Evolutionary conservation across 805 yeast species (phyloP).

Genomic region (Pichia scutulata): DNA sequence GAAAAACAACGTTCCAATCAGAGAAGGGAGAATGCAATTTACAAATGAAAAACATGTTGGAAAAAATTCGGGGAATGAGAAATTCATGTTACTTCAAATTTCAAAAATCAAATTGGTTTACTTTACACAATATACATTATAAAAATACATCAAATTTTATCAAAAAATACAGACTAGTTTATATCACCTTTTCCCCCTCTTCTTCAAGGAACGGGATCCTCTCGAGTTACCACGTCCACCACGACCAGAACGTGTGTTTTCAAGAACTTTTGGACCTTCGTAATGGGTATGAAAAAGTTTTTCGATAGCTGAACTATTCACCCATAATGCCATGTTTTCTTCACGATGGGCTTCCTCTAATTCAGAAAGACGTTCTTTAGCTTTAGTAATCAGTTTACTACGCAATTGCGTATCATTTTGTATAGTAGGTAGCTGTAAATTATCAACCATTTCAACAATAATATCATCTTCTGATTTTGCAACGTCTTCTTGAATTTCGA

Average conservation of each 20-base stretch:
- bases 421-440: background rate
- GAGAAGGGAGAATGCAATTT: background rate
- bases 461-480: background rate
- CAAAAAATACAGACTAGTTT: background rate
- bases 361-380: background rate
- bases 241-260: slow-evolving; percentile 9
- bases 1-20: background rate
- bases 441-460: background rate
- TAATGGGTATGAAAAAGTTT: slow-evolving; percentile 44
- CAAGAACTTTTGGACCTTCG: slow-evolving; percentile 36
- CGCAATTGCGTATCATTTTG: background rate
- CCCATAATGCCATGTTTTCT: slow-evolving; percentile 35
- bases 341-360: slow-evolving; percentile 13
- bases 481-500: background rate
- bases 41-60: background rate
- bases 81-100: background rate
- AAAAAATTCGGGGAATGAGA: background rate
- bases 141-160: background rate
- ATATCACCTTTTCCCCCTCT: background rate
- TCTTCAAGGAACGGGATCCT: background rate
- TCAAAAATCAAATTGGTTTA: background rate
- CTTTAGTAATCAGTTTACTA: background rate
- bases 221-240: slow-evolving; percentile 4
- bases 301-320: slow-evolving; percentile 50
- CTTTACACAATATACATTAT: background rate